Base-by-base conservation (phyloP, 2,329 filamentous ascomycete species). In the Chaetomiaceae sp. region DNA sequence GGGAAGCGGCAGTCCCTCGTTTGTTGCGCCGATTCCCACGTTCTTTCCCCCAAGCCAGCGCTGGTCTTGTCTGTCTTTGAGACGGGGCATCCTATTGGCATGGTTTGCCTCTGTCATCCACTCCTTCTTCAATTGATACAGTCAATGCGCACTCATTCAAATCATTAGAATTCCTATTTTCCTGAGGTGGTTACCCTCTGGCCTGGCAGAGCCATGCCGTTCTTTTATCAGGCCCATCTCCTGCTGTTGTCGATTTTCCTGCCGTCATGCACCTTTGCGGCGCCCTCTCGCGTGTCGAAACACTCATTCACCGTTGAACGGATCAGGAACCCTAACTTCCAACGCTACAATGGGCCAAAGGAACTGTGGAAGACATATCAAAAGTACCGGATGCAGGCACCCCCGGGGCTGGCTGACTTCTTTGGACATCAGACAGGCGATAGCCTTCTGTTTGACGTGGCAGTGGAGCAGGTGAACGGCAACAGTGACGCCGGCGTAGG, bases 361-460 rank as follows among this genome's bases (percentile, higher is more conserved):
- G 81, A 83, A 41, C 71, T 90, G 55, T 65, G 75, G 41, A 85
- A 79, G 65, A 78, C 83, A 14, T 83, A 84, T 62, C 67, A 72
- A 56, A 90, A 90, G 63, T 88, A 76, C 63, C 74, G 76, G 51
- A 74, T 83, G 65, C 65, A 68, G 30, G 65, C 76, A 37, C 66
- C 72, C 2, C 56, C 67, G 2, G 66, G 65, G 7, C 60, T 75
- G 42, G 58, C 70, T 41, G 68, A 66, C 26, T 63, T 64, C 24
- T 50, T 68, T 30, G 60, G 15, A 5, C 5, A 34, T 14, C 11
- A 20, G 26, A 4, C 15, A 24, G 22, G 22, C 5, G 22, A 24
- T 5, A 9, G 22, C 22, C 22, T 24, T 5, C 22, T 24, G 22
- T 24, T 9, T 9, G 22, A 9, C 6, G 22, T 9, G 6, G 6